Percentiles rank a stretch among this genome's conserved stretches.
These are phyloP conservation scores for Ceratocystis diversiconidia DNA, from an alignment of 2,329 filamentous ascomycete species.

Conservation along the genomic window DNA sequence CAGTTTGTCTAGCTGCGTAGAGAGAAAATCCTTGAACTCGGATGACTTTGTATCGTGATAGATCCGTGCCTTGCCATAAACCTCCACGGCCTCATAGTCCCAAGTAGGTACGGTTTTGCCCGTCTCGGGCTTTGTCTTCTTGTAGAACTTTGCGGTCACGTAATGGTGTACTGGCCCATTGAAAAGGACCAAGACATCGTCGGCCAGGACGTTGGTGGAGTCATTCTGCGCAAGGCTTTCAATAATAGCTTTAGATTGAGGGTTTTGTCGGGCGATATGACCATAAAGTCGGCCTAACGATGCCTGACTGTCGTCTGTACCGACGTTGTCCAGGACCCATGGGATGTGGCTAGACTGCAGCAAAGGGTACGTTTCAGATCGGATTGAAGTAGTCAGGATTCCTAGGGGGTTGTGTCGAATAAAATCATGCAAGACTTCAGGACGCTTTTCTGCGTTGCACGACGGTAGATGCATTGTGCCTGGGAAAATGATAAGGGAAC, in stretches of 20 bases:
- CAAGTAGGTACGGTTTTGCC: slow-evolving; percentile 58
- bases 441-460: slow-evolving; percentile 37
- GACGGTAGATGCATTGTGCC: slow-evolving; percentile 42
- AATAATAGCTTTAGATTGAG: slow-evolving; percentile 47
- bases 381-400: slow-evolving; percentile 47
- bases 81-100: slow-evolving; percentile 54
- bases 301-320: slow-evolving; percentile 25
- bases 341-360: slow-evolving; percentile 49
- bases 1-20: slow-evolving; percentile 39
- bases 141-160: slow-evolving; percentile 55
- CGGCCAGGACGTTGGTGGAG: slow-evolving; percentile 25
- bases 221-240: slow-evolving; percentile 26
- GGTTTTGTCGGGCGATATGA: slow-evolving; percentile 49
- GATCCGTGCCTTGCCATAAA: slow-evolving; percentile 43
- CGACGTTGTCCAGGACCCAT: slow-evolving; percentile 40
- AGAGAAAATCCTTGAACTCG: slow-evolving; percentile 35
- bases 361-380: slow-evolving; percentile 33
- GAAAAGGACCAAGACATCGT: slow-evolving; percentile 51
- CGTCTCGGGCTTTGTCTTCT: slow-evolving; percentile 46
- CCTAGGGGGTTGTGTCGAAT: slow-evolving; percentile 48
- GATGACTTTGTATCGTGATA: slow-evolving; percentile 29
- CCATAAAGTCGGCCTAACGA: slow-evolving; percentile 39
- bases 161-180: slow-evolving; percentile 44
- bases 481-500: too few relatives aligned
- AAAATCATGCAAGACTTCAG: slow-evolving; percentile 38